Conservation (phyloP, 352 stramenopile species). For the Pythium scleroteichum region DNA sequence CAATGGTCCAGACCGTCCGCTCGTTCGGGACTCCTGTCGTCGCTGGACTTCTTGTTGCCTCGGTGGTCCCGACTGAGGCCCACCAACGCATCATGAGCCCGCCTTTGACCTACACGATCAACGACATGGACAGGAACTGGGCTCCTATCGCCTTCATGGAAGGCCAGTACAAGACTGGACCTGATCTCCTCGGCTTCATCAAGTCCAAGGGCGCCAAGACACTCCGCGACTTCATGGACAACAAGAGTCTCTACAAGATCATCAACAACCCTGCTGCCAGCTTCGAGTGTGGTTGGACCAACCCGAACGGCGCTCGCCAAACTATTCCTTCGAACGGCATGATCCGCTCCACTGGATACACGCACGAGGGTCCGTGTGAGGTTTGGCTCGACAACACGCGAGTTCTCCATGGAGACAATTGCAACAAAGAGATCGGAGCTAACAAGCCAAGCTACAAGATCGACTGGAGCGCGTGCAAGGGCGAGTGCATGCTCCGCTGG, state of each 20-base stretch:
- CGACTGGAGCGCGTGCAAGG: slow-evolving; percentile 25
- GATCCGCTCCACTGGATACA: slow-evolving; percentile 37
- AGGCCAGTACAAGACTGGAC: slow-evolving; percentile 30
- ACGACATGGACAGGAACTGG: too few species aligned
- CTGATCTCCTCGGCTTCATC: slow-evolving; percentile 45
- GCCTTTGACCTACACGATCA: too few species aligned
- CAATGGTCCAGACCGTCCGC: too few species aligned
- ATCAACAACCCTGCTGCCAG: slow-evolving; percentile 32
- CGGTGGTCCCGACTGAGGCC: too few species aligned
- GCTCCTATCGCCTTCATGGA: too few species aligned
- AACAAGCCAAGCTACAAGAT: slow-evolving; percentile 29
- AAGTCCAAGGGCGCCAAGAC: slow-evolving; percentile 41
- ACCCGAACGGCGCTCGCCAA: slow-evolving; percentile 22
- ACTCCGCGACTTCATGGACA: slow-evolving; percentile 35
- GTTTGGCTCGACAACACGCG: slow-evolving; percentile 25
- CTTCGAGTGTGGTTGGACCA: slow-evolving; percentile 25
- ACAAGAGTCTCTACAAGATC: slow-evolving; percentile 43
- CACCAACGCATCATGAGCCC: too few species aligned
- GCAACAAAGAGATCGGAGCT: slow-evolving; percentile 24
- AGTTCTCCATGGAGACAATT: slow-evolving; percentile 28
- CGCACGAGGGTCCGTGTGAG: slow-evolving; percentile 23
- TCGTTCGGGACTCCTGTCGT: too few species aligned
- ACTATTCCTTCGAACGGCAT: slow-evolving; percentile 22
- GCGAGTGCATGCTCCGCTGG: slow-evolving; percentile 27
- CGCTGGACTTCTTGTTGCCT: too few species aligned